Base-by-base conservation (phyloP, 179 eudicot genomes). In the Sideroxylon spinosum region DNA sequence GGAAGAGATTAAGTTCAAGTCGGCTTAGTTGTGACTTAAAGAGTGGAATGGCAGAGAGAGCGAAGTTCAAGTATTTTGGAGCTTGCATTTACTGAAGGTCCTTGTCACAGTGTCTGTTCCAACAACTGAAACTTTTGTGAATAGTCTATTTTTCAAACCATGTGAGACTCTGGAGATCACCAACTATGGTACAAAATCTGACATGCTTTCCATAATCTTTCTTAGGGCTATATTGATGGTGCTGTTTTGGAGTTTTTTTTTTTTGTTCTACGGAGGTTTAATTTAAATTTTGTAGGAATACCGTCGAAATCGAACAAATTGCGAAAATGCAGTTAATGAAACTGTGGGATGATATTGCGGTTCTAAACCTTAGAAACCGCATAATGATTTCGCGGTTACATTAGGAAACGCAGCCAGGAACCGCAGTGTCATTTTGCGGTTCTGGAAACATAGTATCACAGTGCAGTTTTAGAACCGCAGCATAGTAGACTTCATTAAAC, bases 41-140 rank as follows among this genome's bases (percentile, higher is more conserved):
- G 71, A 6, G 20, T 29, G 70, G 3, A 28, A 48, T 68, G 2
- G 52, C 13, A 17, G 12, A 44, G 23, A 44, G 16, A 19, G 53
- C 48, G 56, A 20, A 48, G 73, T 46, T 46, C 26, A 32, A 68
- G 53, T 68, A 17, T 32, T 68, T 68, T 32, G 71, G 71, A 32
- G 22, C n/a, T 66, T 29, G 46, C 32, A 66, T 66, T 29, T 68
- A 29, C 50, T 32, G 52, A 68, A 7, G 52, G 71, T 44, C 11
- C 23, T 29, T 37, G 6, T 5, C 19, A 37, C 25, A 19, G 12
- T 68, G 23, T 68, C 52, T 7, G 8, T 68, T 37, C 48, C 48
- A 1, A 16, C 0, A 55, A 55, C 23, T n/a, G 12, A 9, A 59
- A 59, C 62, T 59, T 59, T 59, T 59, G 62, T 23, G 6, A 59